A percentile compares a stretch with the other conserved stretches of the same genome.
Evolutionary conservation across 73 alveolate genomes (phyloP).

Genomic region (Loxodes magnus): DNA sequence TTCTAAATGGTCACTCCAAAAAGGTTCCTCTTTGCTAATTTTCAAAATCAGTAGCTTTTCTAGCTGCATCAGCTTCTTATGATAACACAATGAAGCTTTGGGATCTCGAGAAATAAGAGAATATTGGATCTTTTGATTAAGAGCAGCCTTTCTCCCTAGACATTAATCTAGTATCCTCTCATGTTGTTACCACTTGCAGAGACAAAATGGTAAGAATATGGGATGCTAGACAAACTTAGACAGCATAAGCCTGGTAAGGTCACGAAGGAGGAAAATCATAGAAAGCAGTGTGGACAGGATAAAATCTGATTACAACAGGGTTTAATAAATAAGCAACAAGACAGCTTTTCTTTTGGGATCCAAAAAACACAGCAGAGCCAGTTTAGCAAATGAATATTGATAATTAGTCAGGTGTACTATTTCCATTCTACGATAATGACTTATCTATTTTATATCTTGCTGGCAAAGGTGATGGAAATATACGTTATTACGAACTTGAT

Average conservation of each 20-base stretch:
- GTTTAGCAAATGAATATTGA: slow-evolving; percentile 41
- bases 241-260: slow-evolving; percentile 33
- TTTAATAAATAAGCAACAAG: slow-evolving; percentile 58
- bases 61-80: slow-evolving; percentile 66
- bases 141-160: too few species aligned
- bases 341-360: slow-evolving; percentile 83
- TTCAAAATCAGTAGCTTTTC: slow-evolving; percentile 70
- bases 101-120: slow-evolving; percentile 66
- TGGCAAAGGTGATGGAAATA: slow-evolving; percentile 78
- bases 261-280: slow-evolving; percentile 84
- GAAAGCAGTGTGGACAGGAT: slow-evolving; percentile 71
- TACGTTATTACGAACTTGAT: slow-evolving; percentile 53
- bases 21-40: slow-evolving; percentile 68
- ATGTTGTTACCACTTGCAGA: slow-evolving; percentile 67
- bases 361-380: slow-evolving; percentile 54
- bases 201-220: slow-evolving; percentile 57
- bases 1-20: slow-evolving; percentile 74
- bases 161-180: too few species aligned
- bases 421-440: slow-evolving; percentile 76
- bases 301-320: slow-evolving; percentile 65
- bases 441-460: slow-evolving; percentile 46
- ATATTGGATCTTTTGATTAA: too few species aligned
- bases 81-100: slow-evolving; percentile 77
- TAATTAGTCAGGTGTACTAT: slow-evolving; percentile 62
- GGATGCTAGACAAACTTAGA: slow-evolving; percentile 79